phyloP scores from a whole-genome alignment of 306 rosid species.

The peach (Prunus persica) region DNA sequence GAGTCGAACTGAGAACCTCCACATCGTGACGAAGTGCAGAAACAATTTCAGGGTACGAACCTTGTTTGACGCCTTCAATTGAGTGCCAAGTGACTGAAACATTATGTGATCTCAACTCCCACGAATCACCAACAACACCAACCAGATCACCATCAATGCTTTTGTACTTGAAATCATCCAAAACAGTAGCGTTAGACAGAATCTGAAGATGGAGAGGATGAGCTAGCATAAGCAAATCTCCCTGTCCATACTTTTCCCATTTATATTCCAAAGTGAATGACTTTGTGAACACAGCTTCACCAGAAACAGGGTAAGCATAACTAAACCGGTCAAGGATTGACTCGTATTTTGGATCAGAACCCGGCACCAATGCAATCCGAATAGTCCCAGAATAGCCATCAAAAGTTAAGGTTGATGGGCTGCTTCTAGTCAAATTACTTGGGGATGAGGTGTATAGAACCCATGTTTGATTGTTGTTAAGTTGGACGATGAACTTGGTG shows the following conservation, averaged over 20 bases:
- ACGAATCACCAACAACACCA: constrained; percentile 77
- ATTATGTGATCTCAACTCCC: constrained; percentile 52
- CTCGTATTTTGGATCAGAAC: constrained; percentile 29
- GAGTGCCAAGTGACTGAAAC: constrained; percentile 70
- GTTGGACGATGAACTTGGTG: constrained; percentile 52
- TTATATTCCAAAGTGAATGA: constrained; percentile 62
- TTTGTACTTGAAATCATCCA: constrained; percentile 54
- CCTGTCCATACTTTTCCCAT: constrained; percentile 75
- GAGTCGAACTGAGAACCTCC: constrained; percentile 30
- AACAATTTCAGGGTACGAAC: constrained; percentile 34
- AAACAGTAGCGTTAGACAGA: constrained; percentile 37
- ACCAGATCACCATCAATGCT: constrained; percentile 92
- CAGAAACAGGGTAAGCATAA: constrained; percentile 73
- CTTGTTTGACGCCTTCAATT: constrained; percentile 39
- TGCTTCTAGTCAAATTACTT: constrained; percentile 31
- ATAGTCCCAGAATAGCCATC: constrained; percentile 56
- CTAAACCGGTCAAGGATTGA: constrained; percentile 53
- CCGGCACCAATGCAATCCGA: constrained; percentile 55
- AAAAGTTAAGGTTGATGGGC: constrained; percentile 48
- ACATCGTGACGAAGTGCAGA: constrained; percentile 44
- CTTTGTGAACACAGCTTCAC: constrained; percentile 47
- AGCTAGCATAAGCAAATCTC: constrained; percentile 67
- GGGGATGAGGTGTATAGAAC: constrained; percentile 59
- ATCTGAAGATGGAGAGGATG: constrained; percentile 82
- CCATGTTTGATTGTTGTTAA: constrained; percentile 88